Percentiles rank a stretch among this genome's conserved stretches.
Evolutionary conservation across 2,329 filamentous ascomycete genomes (phyloP).

Genomic region (Emergomyces orientalis): DNA sequence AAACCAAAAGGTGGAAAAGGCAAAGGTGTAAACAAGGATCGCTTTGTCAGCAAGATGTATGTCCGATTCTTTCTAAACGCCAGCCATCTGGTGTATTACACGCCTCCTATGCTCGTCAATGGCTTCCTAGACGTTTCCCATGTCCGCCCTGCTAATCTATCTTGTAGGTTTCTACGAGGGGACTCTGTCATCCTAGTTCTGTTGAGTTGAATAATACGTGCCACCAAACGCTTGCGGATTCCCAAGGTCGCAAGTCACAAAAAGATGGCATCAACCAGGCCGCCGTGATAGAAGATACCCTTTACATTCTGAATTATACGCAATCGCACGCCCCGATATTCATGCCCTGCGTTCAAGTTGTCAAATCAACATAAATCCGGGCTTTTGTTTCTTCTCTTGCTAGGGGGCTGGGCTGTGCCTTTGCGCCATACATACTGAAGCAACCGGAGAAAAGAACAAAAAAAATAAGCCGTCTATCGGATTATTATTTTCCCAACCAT

Average conservation of each 20-base stretch:
- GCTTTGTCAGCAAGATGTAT: constrained; percentile 96
- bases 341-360: neutral
- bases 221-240: neutral
- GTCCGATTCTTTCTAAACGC: constrained; percentile 25
- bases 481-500: neutral
- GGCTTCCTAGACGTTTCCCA: constrained; percentile 4
- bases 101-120: neutral
- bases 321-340: neutral
- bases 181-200: constrained; percentile 83
- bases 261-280: neutral
- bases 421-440: neutral
- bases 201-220: constrained; percentile 51
- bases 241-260: neutral
- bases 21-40: constrained; percentile 95
- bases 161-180: constrained; percentile 65
- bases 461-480: neutral
- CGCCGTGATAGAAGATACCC: constrained; percentile 2
- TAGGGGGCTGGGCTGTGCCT: neutral
- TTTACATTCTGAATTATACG: neutral
- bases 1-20: constrained; percentile 78
- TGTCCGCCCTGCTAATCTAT: neutral
- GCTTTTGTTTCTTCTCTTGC: neutral
- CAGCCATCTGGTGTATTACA: too few species aligned
- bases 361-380: neutral
- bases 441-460: neutral